Conservation (phyloP, 352 stramenopile genomes). For the Phytophthora cryptogea region DNA sequence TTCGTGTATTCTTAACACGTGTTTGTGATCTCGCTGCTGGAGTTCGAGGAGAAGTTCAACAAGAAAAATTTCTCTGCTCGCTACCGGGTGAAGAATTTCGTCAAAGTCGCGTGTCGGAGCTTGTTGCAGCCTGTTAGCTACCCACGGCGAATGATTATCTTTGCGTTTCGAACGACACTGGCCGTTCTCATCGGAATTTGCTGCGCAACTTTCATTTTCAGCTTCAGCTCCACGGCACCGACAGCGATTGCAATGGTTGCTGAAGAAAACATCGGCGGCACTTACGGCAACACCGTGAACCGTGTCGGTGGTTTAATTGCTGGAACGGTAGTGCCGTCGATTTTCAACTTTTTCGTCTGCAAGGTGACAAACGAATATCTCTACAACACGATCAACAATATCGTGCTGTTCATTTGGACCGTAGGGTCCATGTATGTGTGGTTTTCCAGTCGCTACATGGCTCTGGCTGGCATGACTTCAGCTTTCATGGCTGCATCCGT, state of each 20-base stretch:
- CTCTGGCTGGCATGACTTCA: slow-evolving; percentile 62
- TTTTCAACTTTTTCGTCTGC: slow-evolving; percentile 82
- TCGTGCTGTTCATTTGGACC: slow-evolving; percentile 66
- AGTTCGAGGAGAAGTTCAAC: slow-evolving; percentile 76
- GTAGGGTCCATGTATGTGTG: slow-evolving; percentile 80
- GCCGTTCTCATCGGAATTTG: slow-evolving; percentile 63
- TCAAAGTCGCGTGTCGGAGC: slow-evolving; percentile 46
- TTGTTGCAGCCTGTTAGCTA: slow-evolving; percentile 53
- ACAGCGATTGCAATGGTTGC: slow-evolving; percentile 77
- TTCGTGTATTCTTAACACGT: slow-evolving; percentile 85
- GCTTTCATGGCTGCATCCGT: slow-evolving; percentile 72
- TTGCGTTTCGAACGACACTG: slow-evolving; percentile 66
- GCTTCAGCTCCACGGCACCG: slow-evolving; percentile 64
- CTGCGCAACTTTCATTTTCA: slow-evolving; percentile 75
- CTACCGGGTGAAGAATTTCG: slow-evolving; percentile 61
- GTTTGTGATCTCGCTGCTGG: slow-evolving; percentile 60
- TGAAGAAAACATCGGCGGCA: slow-evolving; percentile 66
- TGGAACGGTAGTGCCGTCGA: slow-evolving; percentile 73
- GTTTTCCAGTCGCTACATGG: slow-evolving; percentile 62
- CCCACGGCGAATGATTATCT: slow-evolving; percentile 48
- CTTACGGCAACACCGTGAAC: slow-evolving; percentile 72
- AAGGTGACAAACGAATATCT: slow-evolving; percentile 42
- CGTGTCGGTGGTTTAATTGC: slow-evolving; percentile 63
- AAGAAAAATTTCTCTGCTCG: slow-evolving; percentile 65
- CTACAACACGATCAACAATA: slow-evolving; percentile 73